Evolutionary conservation across 2,329 filamentous ascomycete species (phyloP).

Genomic region (Pochonia chlamydosporia): DNA sequence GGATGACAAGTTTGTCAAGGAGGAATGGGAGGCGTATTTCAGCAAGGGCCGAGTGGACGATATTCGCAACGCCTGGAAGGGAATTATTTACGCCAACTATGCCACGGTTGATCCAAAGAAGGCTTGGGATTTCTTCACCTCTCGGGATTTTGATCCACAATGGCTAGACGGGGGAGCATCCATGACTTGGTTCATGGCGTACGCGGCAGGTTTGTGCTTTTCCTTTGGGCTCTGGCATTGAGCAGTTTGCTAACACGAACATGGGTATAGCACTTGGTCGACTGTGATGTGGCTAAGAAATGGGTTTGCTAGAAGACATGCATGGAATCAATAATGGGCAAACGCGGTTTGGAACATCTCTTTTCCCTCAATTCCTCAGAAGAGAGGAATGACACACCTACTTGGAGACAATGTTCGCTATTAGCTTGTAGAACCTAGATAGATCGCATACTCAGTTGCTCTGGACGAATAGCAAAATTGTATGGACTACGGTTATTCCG

Average conservation of each 20-base stretch:
- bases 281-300: conserved; percentile 1
- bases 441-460: too few relatives aligned
- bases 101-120: conserved; percentile 66
- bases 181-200: conserved; percentile 79
- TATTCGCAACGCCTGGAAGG: conserved; percentile 75
- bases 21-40: conserved; percentile 84
- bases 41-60: conserved; percentile 56
- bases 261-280: conserved; percentile 7
- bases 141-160: conserved; percentile 55
- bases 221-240: conserved; percentile 12
- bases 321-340: too few relatives aligned
- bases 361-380: too few relatives aligned
- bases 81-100: conserved; percentile 76
- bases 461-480: too few relatives aligned
- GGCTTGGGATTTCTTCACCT: conserved; percentile 71
- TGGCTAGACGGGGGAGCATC: conserved; percentile 80
- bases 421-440: too few relatives aligned
- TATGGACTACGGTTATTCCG: too few relatives aligned
- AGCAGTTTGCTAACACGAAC: neutral
- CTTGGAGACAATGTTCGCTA: too few relatives aligned
- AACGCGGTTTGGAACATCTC: too few relatives aligned
- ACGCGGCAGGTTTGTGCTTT: conserved; percentile 55
- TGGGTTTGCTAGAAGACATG: too few relatives aligned
- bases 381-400: too few relatives aligned
- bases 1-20: conserved; percentile 60